Evolutionary conservation across 257 asterid genomes (phyloP).

Genomic region (Avicennia marina): DNA sequence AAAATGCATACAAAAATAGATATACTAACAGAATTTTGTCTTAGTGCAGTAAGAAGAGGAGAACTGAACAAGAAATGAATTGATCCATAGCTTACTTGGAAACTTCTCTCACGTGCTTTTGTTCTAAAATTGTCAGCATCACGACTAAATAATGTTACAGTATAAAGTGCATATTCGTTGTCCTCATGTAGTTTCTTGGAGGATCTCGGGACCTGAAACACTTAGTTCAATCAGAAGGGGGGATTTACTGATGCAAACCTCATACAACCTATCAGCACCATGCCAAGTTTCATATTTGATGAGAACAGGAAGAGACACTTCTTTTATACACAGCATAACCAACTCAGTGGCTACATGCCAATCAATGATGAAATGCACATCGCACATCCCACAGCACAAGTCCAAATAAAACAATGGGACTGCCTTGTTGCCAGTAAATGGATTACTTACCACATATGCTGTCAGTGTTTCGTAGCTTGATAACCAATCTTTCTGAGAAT

Average conservation of each 20-base stretch:
- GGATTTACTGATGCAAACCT: slow-evolving; percentile 16
- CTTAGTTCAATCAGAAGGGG: slow-evolving; percentile 24
- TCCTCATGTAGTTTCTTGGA: slow-evolving; percentile 87
- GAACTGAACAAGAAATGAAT: background rate
- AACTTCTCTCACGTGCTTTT: slow-evolving; percentile 78
- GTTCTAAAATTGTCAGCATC: slow-evolving; percentile 89
- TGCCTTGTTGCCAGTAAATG: slow-evolving; percentile 5
- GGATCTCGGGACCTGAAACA: slow-evolving; percentile 88
- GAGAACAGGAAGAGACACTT: slow-evolving; percentile 8
- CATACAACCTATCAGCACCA: background rate
- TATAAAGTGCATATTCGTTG: slow-evolving; percentile 75
- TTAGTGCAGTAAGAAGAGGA: too few species aligned
- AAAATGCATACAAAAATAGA: too few species aligned
- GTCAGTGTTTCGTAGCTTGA: slow-evolving; percentile 84
- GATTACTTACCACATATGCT: slow-evolving; percentile 62
- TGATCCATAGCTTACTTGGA: slow-evolving; percentile 48
- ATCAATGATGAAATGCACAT: background rate
- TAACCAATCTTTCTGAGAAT: slow-evolving; percentile 92
- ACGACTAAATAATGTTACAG: slow-evolving; percentile 74
- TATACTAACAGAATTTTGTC: too few species aligned
- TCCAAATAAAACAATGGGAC: slow-evolving; percentile 9
- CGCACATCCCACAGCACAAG: background rate
- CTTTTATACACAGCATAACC: too few species aligned
- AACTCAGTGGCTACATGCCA: background rate
- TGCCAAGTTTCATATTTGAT: slow-evolving; percentile 1